Evolutionary conservation across 345 rosid genomes (phyloP).

Genomic region (Brassica cretica): DNA sequence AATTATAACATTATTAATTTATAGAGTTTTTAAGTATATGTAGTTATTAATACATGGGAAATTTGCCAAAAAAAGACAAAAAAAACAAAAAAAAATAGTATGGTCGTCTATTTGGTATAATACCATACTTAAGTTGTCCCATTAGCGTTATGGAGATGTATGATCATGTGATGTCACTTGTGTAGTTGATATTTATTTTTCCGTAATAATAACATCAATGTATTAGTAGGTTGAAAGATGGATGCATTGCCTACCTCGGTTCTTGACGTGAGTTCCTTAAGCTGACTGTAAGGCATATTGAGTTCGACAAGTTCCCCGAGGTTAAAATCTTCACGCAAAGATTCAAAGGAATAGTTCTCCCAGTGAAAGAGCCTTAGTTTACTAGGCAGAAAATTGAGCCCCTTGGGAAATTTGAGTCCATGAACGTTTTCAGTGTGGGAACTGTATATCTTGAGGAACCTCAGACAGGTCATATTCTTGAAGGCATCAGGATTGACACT

Average conservation of each 20-base stretch:
- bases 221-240: too few relatives aligned
- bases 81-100: too few relatives aligned
- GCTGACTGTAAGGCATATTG: conserved; percentile 3
- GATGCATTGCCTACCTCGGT: conserved; percentile 10
- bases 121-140: too few relatives aligned
- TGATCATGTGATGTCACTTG: too few relatives aligned
- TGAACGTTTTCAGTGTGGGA: accelerated
- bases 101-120: too few relatives aligned
- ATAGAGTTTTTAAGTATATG: too few relatives aligned
- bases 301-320: conserved; percentile 25
- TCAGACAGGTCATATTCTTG: conserved; percentile 12
- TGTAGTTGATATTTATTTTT: too few relatives aligned
- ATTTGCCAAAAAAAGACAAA: too few relatives aligned
- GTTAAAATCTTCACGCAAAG: conserved; percentile 5
- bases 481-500: not conserved
- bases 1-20: too few relatives aligned
- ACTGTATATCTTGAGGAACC: conserved; percentile 18
- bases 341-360: conserved; percentile 20
- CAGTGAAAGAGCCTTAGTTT: conserved; percentile 33
- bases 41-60: too few relatives aligned
- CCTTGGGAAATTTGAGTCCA: not conserved
- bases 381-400: conserved; percentile 12
- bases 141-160: too few relatives aligned
- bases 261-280: conserved; percentile 27
- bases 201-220: too few relatives aligned